Conservation (phyloP, 1,284 basidiomycete species). For the Papiliotrema laurentii region DNA sequence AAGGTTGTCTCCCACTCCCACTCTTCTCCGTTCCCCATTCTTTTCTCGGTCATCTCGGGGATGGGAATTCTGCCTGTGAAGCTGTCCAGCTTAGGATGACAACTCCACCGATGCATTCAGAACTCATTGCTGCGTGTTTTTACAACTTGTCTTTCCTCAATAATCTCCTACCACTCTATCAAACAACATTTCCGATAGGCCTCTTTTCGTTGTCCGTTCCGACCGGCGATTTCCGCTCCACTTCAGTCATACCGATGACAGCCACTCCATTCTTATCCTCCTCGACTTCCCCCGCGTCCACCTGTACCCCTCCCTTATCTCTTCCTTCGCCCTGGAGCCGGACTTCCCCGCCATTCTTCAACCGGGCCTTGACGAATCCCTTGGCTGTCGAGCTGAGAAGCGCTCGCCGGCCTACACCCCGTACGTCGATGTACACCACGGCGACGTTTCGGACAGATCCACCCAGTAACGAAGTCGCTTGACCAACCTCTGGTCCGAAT, state of each 20-base stretch:
- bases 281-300: conserved; percentile 14
- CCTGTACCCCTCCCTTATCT: conserved; percentile 7
- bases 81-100: no score
- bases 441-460: conserved; percentile 64
- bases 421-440: conserved; percentile 70
- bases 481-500: conserved; percentile 62
- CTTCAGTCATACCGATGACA: conserved; percentile 19
- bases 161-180: no score
- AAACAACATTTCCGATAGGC: no score
- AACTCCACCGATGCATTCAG: no score
- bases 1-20: no score
- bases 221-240: background rate
- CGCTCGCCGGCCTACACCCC: conserved; percentile 64
- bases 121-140: no score
- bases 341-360: conserved; percentile 37
- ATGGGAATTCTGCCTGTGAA: no score
- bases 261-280: conserved; percentile 7
- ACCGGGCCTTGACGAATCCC: conserved; percentile 42
- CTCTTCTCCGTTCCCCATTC: no score
- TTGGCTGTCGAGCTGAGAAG: conserved; percentile 55
- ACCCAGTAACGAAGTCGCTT: conserved; percentile 58
- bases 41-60: no score
- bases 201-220: no score
- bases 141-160: no score
- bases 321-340: conserved; percentile 29